Base-by-base conservation (phyloP, 2,329 filamentous ascomycete genomes). In the Exophiala sp. region DNA sequence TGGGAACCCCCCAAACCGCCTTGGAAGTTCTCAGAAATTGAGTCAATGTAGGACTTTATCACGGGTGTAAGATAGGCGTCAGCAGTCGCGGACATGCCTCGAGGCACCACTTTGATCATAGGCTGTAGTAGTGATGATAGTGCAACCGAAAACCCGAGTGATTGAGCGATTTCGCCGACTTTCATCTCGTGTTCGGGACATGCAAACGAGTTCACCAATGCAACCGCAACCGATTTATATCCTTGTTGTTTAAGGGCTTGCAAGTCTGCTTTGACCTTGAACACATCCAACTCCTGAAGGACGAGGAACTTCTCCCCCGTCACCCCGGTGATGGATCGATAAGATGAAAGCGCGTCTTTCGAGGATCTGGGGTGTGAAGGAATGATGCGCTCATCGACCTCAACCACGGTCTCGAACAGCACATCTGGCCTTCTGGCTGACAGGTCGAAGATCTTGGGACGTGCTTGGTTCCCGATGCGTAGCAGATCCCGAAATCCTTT, bases 361-460 rank as follows among this genome's bases (percentile, higher is more conserved):
- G 22, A 2, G n/a, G 34, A n/a, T 21, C 37, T 32, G n/a, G 48
- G 48, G 21, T 41, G n/a, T n/a, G n/a, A 29, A 29, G 24, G 23
- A 2, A 64, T 67, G 2, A 48, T 43, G 10, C 59, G 43, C 34
- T 61, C 60, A 13, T 63, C 45, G 9, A 62, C 39, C 39, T 64
- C 61, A 5, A 58, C 49, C 4, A 61, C 58, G n/a, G 60, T 55
- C 11, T 58, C 55, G 19, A 61, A 61, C 19, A 64, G 29, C 3
- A 94, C 86, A 57, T 93, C 88, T 0, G 90, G 89, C 64, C 91
- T 90, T 34, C n/a, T 32, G 3, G 29, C 29, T 55, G 78, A 76
- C 63, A 95, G 72, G 64, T 95, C 89, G 62, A 96, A 96, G 58
- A 96, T 95, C 64, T 85, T 85, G 16, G 90, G 90, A 40, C 90